Conservation (phyloP, 176 grass and related monocot species). For the Otatea glauca region DNA sequence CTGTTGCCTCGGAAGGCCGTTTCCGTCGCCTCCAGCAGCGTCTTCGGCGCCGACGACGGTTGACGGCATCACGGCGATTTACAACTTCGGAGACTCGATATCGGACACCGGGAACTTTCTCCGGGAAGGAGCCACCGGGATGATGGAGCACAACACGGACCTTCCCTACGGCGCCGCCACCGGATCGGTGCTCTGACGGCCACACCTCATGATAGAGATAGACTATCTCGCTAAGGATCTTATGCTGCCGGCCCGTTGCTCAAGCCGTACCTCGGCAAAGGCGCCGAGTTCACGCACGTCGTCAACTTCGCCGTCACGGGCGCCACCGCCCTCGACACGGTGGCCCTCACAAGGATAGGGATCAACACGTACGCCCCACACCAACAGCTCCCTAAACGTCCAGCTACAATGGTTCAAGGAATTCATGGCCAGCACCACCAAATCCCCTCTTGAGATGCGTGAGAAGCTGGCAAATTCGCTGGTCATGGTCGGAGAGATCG, state of each 20-base stretch:
- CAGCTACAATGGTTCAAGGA: background rate
- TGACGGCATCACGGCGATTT: background rate
- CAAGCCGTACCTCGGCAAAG: background rate
- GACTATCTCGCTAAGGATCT: background rate
- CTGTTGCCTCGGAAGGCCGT: background rate
- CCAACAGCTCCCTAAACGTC: background rate
- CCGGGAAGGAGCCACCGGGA: background rate
- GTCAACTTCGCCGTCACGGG: background rate
- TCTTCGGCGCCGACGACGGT: background rate
- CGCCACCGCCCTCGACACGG: background rate
- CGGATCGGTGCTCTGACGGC: background rate
- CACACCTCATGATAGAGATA: conserved; percentile 20
- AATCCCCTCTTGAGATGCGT: background rate
- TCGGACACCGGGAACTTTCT: background rate
- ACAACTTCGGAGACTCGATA: conserved; percentile 13
- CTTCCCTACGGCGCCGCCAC: background rate
- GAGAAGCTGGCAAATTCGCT: background rate
- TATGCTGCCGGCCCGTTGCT: background rate
- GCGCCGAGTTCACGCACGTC: background rate
- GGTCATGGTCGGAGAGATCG: background rate
- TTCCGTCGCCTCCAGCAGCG: background rate
- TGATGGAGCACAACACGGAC: background rate
- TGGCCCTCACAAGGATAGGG: background rate
- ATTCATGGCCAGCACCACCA: background rate
- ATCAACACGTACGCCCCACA: background rate